Evolutionary conservation across 768 basidiomycete genomes (phyloP).

Genomic region (Psilocybe azurescens): DNA sequence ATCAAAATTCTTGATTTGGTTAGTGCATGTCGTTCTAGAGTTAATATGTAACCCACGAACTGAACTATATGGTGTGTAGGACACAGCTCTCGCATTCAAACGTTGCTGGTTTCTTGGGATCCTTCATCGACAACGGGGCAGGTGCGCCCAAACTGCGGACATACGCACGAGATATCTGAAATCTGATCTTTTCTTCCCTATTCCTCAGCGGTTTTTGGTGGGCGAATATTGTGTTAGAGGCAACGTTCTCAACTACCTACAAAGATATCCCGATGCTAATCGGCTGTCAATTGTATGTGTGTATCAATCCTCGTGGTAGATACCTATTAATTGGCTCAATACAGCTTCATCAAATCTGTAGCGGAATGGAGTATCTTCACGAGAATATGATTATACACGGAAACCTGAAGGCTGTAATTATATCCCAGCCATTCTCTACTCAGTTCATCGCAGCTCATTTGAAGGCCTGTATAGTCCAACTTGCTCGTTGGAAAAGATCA

Average conservation of each 20-base stretch:
- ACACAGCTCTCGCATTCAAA: background rate
- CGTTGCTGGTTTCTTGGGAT: background rate
- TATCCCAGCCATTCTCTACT: background rate
- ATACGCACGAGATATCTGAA: background rate
- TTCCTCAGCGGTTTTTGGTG: slow-evolving; percentile 1
- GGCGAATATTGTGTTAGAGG: slow-evolving; percentile 3
- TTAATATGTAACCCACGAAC: background rate
- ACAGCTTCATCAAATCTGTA: slow-evolving; percentile 6
- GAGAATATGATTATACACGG: slow-evolving; percentile 4
- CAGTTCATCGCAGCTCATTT: background rate
- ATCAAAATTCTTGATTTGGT: slow-evolving; percentile 1
- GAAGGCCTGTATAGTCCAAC: background rate
- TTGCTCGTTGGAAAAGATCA: slow-evolving; percentile 3
- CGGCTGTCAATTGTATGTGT: background rate
- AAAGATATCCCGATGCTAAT: slow-evolving; percentile 2
- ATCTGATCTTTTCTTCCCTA: background rate
- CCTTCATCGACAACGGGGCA: background rate
- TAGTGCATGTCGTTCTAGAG: background rate
- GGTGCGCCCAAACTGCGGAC: background rate
- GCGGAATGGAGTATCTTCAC: slow-evolving; percentile 10
- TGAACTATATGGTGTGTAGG: background rate
- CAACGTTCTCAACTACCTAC: slow-evolving; percentile 4
- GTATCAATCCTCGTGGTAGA: background rate
- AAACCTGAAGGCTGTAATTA: slow-evolving; percentile 4
- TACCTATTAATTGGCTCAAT: background rate